Conservation (phyloP, 805 yeast species). For the Jamesozyma spencerorum region DNA sequence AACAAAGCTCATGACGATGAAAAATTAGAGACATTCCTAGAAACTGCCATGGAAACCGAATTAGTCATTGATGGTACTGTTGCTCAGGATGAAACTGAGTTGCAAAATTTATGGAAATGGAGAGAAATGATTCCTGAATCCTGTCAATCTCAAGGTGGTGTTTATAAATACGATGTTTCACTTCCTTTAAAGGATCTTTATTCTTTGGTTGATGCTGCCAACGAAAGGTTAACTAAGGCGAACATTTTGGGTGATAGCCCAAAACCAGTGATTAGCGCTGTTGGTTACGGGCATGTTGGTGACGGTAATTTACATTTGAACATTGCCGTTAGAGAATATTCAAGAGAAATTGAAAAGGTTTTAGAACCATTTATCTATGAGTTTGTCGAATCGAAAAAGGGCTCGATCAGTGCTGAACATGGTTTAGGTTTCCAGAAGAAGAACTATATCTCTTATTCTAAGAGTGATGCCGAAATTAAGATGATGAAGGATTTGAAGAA, state of each 20-base stretch:
- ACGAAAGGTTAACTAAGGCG: constrained; percentile 45
- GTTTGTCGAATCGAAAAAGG: constrained; percentile 61
- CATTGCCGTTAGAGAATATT: constrained; percentile 79
- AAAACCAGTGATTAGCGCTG: constrained; percentile 73
- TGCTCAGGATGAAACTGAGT: constrained; percentile 90
- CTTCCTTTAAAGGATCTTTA: constrained; percentile 76
- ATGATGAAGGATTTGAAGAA: constrained; percentile 71
- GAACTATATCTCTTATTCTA: constrained; percentile 78
- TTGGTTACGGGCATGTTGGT: constrained; percentile 98
- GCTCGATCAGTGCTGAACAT: constrained; percentile 95
- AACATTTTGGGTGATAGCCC: constrained; percentile 48
- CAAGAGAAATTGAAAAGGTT: constrained; percentile 63
- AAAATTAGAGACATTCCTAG: constrained; percentile 78
- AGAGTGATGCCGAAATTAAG: constrained; percentile 57
- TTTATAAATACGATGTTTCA: constrained; percentile 93
- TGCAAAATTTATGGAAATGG: constrained; percentile 84
- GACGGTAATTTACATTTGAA: constrained; percentile 95
- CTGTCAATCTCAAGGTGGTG: constrained; percentile 78
- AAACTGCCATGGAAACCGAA: constrained; percentile 74
- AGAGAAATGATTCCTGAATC: constrained; percentile 93
- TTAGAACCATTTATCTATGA: constrained; percentile 94
- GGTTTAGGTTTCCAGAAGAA: constrained; percentile 97
- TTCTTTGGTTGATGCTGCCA: constrained; percentile 71
- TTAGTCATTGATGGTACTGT: constrained; percentile 87
- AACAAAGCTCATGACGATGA: constrained; percentile 88